Base-by-base conservation (phyloP, 2,329 filamentous ascomycete genomes). In the Taxawa tesnikishii region DNA sequence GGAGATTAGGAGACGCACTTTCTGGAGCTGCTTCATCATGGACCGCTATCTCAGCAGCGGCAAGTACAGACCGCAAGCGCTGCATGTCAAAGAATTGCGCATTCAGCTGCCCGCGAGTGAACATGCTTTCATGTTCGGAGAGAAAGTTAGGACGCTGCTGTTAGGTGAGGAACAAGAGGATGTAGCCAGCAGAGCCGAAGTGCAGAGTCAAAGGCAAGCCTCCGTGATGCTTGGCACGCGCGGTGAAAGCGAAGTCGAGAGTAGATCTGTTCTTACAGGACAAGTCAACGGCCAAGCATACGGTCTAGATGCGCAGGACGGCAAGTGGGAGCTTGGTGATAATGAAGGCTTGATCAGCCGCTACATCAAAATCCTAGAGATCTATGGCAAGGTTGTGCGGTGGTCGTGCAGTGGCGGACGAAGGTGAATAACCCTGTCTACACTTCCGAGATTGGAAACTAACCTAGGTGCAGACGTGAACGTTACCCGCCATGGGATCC, bases 11-110 rank as follows among this genome's bases (percentile, higher is more conserved):
- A 64, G 79, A 15, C 68, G 80, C 5, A 82, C 79, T 1, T 79
- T 83, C 60, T 83, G 79, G 60, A 81, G 78, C 43, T 82, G 78
- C 45, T 75, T 80, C 37, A 74, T 83, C 31, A 62, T 84, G 43
- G 79, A 84, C 48, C 70, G 77, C 3, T 71, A 82, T 51, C 57
- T 83, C 15, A 70, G 75, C 21, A 75, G 70, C 43, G 77, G 77
- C 13, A 71, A 70, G 39, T 67, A 73, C 32, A 63, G 76, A 14
- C 64, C 70, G 2, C 65, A 68, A 10, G 74, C 72, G 46, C 64
- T 83, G 26, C 63, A 65, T 23, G 57, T 70, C 1, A 62, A 72
- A 3, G 71, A 78, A 35, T 53, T 82, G 5, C 62, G 66, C 19
- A 73, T 81, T 13, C 76, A 79, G 47, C 59, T 83, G 4, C 78